phyloP scores from a whole-genome alignment of 768 basidiomycete genomes.

The Symmetrospora coprosmae region DNA sequence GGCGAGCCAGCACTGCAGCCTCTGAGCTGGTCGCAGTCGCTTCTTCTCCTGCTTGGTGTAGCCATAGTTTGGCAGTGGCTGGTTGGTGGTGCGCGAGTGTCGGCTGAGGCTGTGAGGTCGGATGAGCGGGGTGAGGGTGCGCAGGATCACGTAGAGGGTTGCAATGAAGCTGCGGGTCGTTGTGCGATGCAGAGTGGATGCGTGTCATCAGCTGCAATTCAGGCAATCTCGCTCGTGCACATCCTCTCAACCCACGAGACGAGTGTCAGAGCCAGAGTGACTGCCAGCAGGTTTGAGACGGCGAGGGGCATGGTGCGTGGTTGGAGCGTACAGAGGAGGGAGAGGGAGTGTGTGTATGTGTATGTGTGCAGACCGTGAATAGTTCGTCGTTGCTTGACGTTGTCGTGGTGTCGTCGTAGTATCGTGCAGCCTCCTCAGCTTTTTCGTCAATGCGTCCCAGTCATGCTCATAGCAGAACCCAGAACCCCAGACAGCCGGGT shows the following conservation, averaged over 20 bases:
- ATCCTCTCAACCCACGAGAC: slow-evolving; percentile 1
- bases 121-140: slow-evolving; percentile 13
- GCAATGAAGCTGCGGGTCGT: slow-evolving; percentile 11
- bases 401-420: not conserved
- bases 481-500: too few species aligned
- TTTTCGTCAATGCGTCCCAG: too few species aligned
- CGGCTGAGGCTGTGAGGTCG: slow-evolving; percentile 9
- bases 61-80: slow-evolving; percentile 10
- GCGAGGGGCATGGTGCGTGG: not conserved
- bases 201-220: too few species aligned
- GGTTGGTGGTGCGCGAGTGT: not conserved
- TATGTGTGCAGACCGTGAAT: too few species aligned
- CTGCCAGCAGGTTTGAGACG: not conserved
- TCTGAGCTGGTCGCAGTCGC: slow-evolving; percentile 12
- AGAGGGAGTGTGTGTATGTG: too few species aligned
- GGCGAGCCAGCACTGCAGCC: slow-evolving; percentile 21
- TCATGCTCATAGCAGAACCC: too few species aligned
- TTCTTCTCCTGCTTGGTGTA: not conserved
- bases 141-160: slow-evolving; percentile 15
- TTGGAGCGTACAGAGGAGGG: too few species aligned
- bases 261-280: slow-evolving; percentile 11
- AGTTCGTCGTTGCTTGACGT: not conserved
- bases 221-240: too few species aligned
- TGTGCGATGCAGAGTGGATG: too few species aligned
- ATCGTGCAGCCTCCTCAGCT: too few species aligned